Percentiles rank a stretch among this genome's conserved stretches.
Evolutionary conservation across 257 asterid species (phyloP).

Genomic region (Nicotiana undulata): DNA sequence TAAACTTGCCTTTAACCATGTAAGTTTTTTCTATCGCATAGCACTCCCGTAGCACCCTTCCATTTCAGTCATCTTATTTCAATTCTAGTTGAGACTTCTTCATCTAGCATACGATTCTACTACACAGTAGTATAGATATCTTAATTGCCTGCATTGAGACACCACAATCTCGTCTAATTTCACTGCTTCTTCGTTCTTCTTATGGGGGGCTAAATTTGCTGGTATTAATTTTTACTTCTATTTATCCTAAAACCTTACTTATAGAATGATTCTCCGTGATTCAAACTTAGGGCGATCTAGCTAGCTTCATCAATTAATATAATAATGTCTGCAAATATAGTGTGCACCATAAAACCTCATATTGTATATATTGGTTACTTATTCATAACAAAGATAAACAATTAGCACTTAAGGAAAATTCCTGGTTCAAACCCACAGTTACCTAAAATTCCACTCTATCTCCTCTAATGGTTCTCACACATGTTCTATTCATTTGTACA

Average conservation of each 20-base stretch:
- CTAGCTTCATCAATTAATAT: background rate
- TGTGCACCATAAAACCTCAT: background rate
- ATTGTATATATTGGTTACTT: background rate
- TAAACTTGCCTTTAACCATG: background rate
- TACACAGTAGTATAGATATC: background rate
- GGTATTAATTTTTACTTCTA: background rate
- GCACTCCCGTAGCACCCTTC: background rate
- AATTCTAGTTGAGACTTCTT: background rate
- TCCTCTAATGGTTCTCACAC: background rate
- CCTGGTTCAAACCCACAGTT: background rate
- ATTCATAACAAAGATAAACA: background rate
- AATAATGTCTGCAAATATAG: background rate
- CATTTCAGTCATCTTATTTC: background rate
- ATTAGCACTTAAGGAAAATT: background rate
- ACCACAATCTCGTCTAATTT: background rate
- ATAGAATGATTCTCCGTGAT: background rate
- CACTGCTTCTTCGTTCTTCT: background rate
- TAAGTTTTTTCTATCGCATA: background rate
- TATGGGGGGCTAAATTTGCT: background rate
- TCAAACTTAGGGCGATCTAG: background rate
- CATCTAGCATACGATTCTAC: background rate
- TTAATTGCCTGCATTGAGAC: background rate
- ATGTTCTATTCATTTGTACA: background rate
- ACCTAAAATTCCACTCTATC: background rate
- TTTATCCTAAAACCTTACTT: background rate